Evolutionary conservation across 352 stramenopile species (phyloP).

Genomic region (Phytophthora fragariaefolia): DNA sequence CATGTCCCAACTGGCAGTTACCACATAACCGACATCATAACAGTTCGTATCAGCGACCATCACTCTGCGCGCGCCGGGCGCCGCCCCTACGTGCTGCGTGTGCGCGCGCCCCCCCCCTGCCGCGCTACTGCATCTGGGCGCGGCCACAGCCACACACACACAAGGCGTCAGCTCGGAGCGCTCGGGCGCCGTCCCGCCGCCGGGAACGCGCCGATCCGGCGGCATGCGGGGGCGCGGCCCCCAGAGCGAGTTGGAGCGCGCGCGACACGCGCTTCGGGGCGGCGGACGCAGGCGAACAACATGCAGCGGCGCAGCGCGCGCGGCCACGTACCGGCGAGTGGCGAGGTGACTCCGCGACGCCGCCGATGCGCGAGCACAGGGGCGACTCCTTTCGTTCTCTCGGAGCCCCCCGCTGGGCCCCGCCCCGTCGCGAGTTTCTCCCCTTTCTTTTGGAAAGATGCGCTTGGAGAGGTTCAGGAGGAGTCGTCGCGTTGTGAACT

Average conservation of each 20-base stretch:
- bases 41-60: conserved; percentile 29
- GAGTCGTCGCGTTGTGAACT: neutral
- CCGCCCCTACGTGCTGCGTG: conserved; percentile 35
- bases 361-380: conserved; percentile 38
- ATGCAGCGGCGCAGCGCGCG: neutral
- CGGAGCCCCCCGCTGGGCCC: conserved; percentile 11
- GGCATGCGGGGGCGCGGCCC: conserved; percentile 7
- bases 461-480: neutral
- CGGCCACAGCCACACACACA: conserved; percentile 25
- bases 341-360: conserved; percentile 32
- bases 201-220: conserved; percentile 32
- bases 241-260: conserved; percentile 31
- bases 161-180: conserved; percentile 17
- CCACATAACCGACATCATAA: conserved; percentile 39
- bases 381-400: conserved; percentile 50
- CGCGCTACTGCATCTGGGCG: conserved; percentile 41
- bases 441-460: conserved; percentile 25
- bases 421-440: conserved; percentile 22
- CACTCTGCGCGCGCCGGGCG: conserved; percentile 7
- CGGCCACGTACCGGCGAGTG: conserved; percentile 42
- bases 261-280: conserved; percentile 30
- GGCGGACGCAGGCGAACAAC: conserved; percentile 16
- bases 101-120: conserved; percentile 22
- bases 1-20: conserved; percentile 53
- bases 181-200: conserved; percentile 7